Percentiles rank a stretch among this genome's conserved stretches.
Evolutionary conservation across 1,284 basidiomycete genomes (phyloP).

Genomic region (Rhodotorula sp.): DNA sequence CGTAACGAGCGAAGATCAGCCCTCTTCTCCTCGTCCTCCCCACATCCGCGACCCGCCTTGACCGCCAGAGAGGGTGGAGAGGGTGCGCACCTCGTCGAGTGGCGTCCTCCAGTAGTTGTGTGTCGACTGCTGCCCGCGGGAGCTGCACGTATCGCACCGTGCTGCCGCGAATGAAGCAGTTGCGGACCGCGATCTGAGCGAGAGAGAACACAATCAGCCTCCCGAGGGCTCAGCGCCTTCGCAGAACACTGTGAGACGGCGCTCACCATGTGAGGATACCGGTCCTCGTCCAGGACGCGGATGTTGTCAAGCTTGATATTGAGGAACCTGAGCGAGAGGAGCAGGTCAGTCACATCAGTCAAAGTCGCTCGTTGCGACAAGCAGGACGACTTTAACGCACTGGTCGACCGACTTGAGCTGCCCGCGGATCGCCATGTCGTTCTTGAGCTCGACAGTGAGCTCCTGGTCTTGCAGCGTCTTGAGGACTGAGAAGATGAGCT

Average conservation of each 20-base stretch:
- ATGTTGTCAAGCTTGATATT: constrained; percentile 97
- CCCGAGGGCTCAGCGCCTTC: not conserved
- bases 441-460: constrained; percentile 98
- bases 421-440: constrained; percentile 95
- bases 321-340: constrained; percentile 66
- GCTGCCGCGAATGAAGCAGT: constrained; percentile 97
- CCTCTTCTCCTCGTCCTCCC: not conserved
- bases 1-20: not conserved
- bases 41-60: not conserved
- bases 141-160: constrained; percentile 97
- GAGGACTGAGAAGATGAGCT: constrained; percentile 98
- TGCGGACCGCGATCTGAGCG: constrained; percentile 91
- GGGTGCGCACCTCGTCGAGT: constrained; percentile 70
- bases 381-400: constrained; percentile 56
- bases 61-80: not conserved
- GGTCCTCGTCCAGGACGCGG: constrained; percentile 83
- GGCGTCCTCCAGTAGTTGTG: constrained; percentile 93
- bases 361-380: not conserved
- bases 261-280: constrained; percentile 95
- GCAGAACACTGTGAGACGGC: not conserved
- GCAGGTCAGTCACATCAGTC: not conserved
- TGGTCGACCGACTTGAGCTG: constrained; percentile 97
- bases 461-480: constrained; percentile 78
- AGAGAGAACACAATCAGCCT: not conserved
- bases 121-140: constrained; percentile 89